Base-by-base conservation (phyloP, 2,329 filamentous ascomycete genomes). In the Cordyceps javanica region DNA sequence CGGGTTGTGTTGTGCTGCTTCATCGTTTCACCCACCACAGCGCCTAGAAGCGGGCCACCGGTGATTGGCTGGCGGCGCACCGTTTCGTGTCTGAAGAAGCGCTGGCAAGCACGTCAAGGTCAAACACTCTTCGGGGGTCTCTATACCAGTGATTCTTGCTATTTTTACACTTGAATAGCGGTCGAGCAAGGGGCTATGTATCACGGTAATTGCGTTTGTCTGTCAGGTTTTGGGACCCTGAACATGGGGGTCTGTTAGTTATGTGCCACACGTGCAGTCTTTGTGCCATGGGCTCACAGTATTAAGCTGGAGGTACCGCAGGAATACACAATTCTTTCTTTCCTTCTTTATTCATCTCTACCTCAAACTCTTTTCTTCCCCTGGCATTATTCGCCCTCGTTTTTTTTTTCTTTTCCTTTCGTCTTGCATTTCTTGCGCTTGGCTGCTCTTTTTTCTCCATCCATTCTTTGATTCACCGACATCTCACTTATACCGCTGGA, bases 61-160 rank as follows among this genome's bases (percentile, higher is more conserved):
- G 53, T 48, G 34, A 55, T 55, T 55, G 53, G 53, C 53, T 55
- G 21, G 39, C 32, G 44, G 44, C 34, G 53, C 53, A 48, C 39
- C 25, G 32, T 55, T 48, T 48, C 53, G 39, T 34, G 53, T 55
- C 34, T 28, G 28, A 41, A 48, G 28, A 55, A 41, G 53, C 53
- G 53, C 53, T 48, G 28, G 53, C 53, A 39, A n/a, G 42, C 42
- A 55, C 42, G 16, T 45, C 30, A 41, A 46, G 25, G 34, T 50
- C 45, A 44, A 57, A 44, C 54, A n/a, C 25, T 26, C 30, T 4
- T 26, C 38, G 14, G 21, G 45, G 42, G 45, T 45, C 14, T 42
- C 36, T 28, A 16, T n/a, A 7, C 54, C 54, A 50, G 50, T 57
- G 19, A 26, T 3, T 8, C 19, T 26, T 32, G 34, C 38, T 45